Evolutionary conservation across 768 basidiomycete genomes (phyloP).

Genomic region (Coprinellus micaceus): DNA sequence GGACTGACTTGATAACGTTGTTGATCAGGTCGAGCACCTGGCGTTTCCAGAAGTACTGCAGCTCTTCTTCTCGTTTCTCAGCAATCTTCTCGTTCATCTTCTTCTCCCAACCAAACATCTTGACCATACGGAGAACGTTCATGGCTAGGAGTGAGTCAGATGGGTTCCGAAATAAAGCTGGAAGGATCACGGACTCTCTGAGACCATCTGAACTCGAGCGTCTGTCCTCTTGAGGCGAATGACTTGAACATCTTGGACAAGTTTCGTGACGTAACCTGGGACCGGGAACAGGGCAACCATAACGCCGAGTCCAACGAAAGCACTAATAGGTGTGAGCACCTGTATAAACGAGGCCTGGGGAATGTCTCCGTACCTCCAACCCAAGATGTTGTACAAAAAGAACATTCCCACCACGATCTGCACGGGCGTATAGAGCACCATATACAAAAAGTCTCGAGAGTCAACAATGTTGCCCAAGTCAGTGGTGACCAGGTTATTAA

Average conservation of each 20-base stretch:
- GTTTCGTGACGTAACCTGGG: conserved; percentile 53
- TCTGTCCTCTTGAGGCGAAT: conserved; percentile 52
- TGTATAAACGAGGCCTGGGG: conserved; percentile 16
- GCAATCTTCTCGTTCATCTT: conserved; percentile 50
- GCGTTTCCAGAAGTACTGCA: conserved; percentile 50
- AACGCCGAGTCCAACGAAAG: conserved; percentile 56
- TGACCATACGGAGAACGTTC: conserved; percentile 62
- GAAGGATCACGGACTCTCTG: conserved; percentile 43
- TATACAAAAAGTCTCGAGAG: conserved; percentile 34
- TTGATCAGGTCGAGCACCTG: conserved; percentile 53
- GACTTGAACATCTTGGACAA: conserved; percentile 47
- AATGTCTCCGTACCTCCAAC: conserved; percentile 39
- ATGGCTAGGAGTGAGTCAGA: conserved; percentile 37
- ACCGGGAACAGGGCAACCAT: conserved; percentile 54
- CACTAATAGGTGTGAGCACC: conserved; percentile 26
- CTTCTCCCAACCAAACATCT: conserved; percentile 68
- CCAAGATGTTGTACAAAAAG: conserved; percentile 47
- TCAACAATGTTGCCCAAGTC: conserved; percentile 46
- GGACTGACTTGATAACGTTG: conserved; percentile 46
- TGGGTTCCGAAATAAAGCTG: neutral
- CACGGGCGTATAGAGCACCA: conserved; percentile 38
- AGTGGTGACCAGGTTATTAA: conserved; percentile 74
- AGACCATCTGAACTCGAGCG: conserved; percentile 57
- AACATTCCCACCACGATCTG: conserved; percentile 36
- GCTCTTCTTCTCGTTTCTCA: conserved; percentile 62